Conservation (phyloP, 73 alveolate genomes). For the Symbiodinium pilosum region DNA sequence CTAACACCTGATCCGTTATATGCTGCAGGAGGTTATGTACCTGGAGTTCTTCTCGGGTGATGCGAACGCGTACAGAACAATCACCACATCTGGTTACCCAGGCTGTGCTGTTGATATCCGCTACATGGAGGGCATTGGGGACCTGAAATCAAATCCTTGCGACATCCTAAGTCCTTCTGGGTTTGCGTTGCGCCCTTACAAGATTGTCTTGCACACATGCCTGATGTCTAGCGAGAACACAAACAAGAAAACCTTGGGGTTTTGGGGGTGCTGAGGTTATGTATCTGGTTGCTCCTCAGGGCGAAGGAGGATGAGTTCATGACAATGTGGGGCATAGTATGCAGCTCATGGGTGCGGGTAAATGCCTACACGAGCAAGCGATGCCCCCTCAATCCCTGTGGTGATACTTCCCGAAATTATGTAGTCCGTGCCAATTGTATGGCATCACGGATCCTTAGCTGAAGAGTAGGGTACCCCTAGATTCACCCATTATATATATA, state of each 20-base stretch:
- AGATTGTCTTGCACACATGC: background rate
- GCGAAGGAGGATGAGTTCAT: background rate
- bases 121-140: background rate
- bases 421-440: background rate
- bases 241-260: background rate
- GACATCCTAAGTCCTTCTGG: background rate
- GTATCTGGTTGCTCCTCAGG: background rate
- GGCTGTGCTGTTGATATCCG: background rate
- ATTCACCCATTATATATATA: background rate
- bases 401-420: background rate
- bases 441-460: slow-evolving; percentile 19
- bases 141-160: background rate
- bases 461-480: background rate
- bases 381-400: background rate
- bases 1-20: background rate
- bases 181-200: background rate
- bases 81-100: background rate
- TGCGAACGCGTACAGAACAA: background rate
- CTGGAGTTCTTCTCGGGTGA: slow-evolving; percentile 16
- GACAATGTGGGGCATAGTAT: slow-evolving; percentile 4
- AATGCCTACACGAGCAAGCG: background rate
- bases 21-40: background rate
- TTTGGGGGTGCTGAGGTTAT: background rate
- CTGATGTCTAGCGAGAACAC: background rate
- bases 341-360: background rate